Percentiles rank a stretch among this genome's conserved stretches.
Evolutionary conservation across 1,139 yeast species (phyloP).

Genomic region (Blastobotrys niveus): DNA sequence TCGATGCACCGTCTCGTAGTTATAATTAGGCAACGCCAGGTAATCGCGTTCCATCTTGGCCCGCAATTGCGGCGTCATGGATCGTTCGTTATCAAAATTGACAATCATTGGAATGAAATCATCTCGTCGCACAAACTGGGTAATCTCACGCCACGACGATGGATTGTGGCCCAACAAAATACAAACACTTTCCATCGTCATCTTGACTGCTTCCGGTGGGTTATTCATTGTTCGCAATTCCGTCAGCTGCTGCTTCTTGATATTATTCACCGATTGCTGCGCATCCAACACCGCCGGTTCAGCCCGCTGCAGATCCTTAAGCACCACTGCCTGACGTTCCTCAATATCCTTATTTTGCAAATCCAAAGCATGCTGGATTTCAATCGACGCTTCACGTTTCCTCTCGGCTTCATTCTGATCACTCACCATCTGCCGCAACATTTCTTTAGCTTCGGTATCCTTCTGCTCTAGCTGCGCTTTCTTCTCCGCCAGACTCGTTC

Average conservation of each 20-base stretch:
- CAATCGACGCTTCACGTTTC: slow-evolving; percentile 77
- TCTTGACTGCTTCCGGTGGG: slow-evolving; percentile 85
- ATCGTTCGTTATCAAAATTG: slow-evolving; percentile 58
- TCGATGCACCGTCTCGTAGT: slow-evolving; percentile 68
- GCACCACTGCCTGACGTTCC: slow-evolving; percentile 50
- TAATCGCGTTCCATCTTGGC: slow-evolving; percentile 54
- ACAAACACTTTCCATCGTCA: slow-evolving; percentile 87
- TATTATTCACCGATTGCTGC: slow-evolving; percentile 78
- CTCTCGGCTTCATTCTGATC: slow-evolving; percentile 93
- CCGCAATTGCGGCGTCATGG: slow-evolving; percentile 50
- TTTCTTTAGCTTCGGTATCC: slow-evolving; percentile 62
- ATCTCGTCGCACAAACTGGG: slow-evolving; percentile 70
- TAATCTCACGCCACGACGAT: slow-evolving; percentile 75
- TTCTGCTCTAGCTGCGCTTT: slow-evolving; percentile 47
- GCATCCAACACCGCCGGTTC: slow-evolving; percentile 87
- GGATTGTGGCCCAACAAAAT: slow-evolving; percentile 69
- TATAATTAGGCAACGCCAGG: slow-evolving; percentile 58
- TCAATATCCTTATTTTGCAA: slow-evolving; percentile 61
- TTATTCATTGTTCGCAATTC: slow-evolving; percentile 85
- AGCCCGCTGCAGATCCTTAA: slow-evolving; percentile 61
- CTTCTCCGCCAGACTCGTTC: slow-evolving; percentile 50
- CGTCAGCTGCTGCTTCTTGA: slow-evolving; percentile 85
- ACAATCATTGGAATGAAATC: slow-evolving; percentile 85
- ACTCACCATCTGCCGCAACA: slow-evolving; percentile 70
- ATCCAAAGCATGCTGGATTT: slow-evolving; percentile 64